Evolutionary conservation across 495 filamentous ascomycete genomes (phyloP), one percentile per base, ranked within the genome.

Genomic region (Penicillium daleae): DNA sequence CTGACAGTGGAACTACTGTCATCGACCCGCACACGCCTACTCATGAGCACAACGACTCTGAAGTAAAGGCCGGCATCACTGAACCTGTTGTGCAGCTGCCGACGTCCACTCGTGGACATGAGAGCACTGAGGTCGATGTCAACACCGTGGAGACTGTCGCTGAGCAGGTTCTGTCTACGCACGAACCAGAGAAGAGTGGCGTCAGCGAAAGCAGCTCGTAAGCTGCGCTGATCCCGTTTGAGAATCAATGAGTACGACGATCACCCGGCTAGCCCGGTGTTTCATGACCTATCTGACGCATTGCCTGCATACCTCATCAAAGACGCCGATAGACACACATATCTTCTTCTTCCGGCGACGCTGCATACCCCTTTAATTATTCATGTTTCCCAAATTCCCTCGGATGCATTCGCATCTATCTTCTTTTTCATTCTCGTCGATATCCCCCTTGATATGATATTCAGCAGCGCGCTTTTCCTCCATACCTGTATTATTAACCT

Each of bases 271-370:
- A 61, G 42, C 51, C 60, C 55, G 52, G 51, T 54, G 54, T 60
- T 51, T 66, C 44, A 66, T 51, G 63, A 65, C 61, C 53, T 44
- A 48, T 55, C 31, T 61, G 52, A 66, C 50, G 66, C 61, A 61
- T 71, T 65, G 35, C 52, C 27, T 35, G 24, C 46, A 60, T 60
- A 13, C n/a, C 27, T 48, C 57, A 35, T 24, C 46, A 39, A 51
- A 12, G 24, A 50, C 42, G 29, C 35, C 44, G 46, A 65, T 65
- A 63, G 57, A 66, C 61, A 37, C 17, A 66, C 50, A 61, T 50
- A n/a, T 58, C 42, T 57, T 58, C 26, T 51, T 33, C 46, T 59
- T 60, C 29, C 29, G 27, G 9, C 24, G 42, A 61, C 26, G 63
- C 63, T 66, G 48, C 26, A 15, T 48, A 58, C 40, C 21, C 31